Percentiles rank a stretch among this genome's conserved stretches.
Conservation (phyloP, 202 grass and related monocot genomes). For the Elaeis oleifera region DNA sequence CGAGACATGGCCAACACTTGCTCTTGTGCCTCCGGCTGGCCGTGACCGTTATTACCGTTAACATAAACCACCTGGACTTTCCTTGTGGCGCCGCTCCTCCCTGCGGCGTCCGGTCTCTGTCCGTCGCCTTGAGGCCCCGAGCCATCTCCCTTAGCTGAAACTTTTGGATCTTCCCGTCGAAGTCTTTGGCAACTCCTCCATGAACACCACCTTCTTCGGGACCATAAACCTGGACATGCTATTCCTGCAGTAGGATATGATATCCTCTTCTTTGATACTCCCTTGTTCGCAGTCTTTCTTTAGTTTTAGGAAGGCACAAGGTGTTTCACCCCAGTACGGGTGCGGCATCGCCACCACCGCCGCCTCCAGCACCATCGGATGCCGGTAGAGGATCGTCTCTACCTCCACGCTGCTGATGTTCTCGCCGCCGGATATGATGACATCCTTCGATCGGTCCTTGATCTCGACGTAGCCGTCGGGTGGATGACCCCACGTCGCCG, state of each 20-base stretch:
- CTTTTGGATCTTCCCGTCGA: conserved; percentile 53
- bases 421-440: conserved; percentile 79
- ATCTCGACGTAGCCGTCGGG: conserved; percentile 65
- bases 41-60: too few relatives aligned
- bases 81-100: neutral
- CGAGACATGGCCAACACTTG: conserved; percentile 15
- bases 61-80: neutral
- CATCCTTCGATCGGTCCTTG: conserved; percentile 60
- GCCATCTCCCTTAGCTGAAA: conserved; percentile 32
- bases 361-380: conserved; percentile 47
- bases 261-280: conserved; percentile 30
- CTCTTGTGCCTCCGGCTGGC: neutral
- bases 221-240: conserved; percentile 54
- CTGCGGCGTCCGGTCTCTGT: too few relatives aligned
- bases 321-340: conserved; percentile 43
- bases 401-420: conserved; percentile 81
- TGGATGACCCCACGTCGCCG: conserved; percentile 54
- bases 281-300: conserved; percentile 24
- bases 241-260: conserved; percentile 43
- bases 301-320: conserved; percentile 40
- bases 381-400: conserved; percentile 41
- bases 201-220: conserved; percentile 57
- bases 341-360: conserved; percentile 52
- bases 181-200: conserved; percentile 51
- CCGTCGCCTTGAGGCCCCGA: neutral